Evolutionary conservation across 441 rosid genomes (phyloP).

Genomic region (Pelargonium citronellum): DNA sequence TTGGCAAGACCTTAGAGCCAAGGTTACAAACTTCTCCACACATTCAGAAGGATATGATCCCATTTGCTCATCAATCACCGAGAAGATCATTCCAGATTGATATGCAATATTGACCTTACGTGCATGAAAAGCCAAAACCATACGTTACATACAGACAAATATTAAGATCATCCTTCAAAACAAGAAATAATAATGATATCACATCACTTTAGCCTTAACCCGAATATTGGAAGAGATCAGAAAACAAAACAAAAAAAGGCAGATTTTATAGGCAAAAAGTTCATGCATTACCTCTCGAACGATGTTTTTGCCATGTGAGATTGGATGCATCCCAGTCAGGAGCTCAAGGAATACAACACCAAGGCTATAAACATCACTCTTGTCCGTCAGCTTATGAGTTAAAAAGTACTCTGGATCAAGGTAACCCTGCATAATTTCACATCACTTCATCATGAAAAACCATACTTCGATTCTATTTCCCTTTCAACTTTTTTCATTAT

Average conservation of each 20-base stretch:
- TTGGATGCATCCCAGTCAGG: constrained; percentile 87
- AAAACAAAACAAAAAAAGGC: too few species aligned
- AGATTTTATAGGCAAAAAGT: not conserved
- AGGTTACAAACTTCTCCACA: constrained; percentile 60
- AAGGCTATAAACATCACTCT: constrained; percentile 95
- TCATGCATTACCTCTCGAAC: constrained; percentile 69
- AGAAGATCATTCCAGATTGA: constrained; percentile 69
- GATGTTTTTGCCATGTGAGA: constrained; percentile 89
- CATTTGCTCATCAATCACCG: constrained; percentile 70
- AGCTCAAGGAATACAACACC: constrained; percentile 94
- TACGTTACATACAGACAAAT: not conserved
- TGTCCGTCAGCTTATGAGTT: constrained; percentile 88
- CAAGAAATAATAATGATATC: not conserved
- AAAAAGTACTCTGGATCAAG: constrained; percentile 96
- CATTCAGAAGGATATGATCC: constrained; percentile 84
- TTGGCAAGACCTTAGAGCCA: constrained; percentile 71
- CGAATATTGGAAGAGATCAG: too few species aligned
- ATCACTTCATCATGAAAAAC: not conserved
- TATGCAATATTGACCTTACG: constrained; percentile 60
- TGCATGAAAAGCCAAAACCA: not conserved
- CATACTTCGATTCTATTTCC: not conserved
- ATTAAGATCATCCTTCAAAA: not conserved
- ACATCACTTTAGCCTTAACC: too few species aligned
- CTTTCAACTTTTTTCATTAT: not conserved
- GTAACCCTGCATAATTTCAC: constrained; percentile 64